These are phyloP conservation scores for Phytophthora pseudosyringae DNA, from an alignment of 352 stramenopile species.

Conservation along the genomic window DNA sequence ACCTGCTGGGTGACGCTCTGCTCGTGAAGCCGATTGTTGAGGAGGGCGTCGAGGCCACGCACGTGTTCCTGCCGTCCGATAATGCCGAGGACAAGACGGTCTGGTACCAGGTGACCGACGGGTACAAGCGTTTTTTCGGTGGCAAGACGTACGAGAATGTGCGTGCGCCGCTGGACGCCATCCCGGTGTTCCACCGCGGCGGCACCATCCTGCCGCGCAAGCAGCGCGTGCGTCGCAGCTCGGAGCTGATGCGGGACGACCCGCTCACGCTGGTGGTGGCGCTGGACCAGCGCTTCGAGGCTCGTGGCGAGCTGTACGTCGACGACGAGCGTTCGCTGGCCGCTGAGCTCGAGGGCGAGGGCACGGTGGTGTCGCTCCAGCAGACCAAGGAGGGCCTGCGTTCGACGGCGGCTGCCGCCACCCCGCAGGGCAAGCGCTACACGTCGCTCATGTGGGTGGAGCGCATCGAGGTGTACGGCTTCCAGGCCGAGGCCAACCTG, in stretches of 20 bases:
- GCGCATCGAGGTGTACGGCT: constrained; percentile 85
- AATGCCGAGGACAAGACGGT: constrained; percentile 42
- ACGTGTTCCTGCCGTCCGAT: constrained; percentile 90
- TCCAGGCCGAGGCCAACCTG: constrained; percentile 45
- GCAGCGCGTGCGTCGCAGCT: constrained; percentile 94
- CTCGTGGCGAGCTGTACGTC: constrained; percentile 94
- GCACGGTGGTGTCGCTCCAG: constrained; percentile 55
- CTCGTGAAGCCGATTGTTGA: constrained; percentile 97
- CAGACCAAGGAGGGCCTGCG: constrained; percentile 49
- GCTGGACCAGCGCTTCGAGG: constrained; percentile 83
- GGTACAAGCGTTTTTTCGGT: constrained; percentile 61
- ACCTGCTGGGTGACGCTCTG: constrained; percentile 94
- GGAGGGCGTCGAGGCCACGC: constrained; percentile 74
- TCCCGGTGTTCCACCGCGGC: constrained; percentile 97
- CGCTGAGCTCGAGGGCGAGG: constrained; percentile 55
- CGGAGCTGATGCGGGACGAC: constrained; percentile 96
- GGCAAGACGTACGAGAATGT: constrained; percentile 71
- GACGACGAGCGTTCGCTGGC: constrained; percentile 96
- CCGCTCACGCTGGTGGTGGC: constrained; percentile 97
- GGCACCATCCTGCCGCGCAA: constrained; percentile 96
- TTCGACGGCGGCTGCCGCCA: constrained; percentile 30
- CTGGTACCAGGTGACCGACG: constrained; percentile 94
- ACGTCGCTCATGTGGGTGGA: constrained; percentile 74
- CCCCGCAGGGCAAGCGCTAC: constrained; percentile 47
- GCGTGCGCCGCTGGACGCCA: constrained; percentile 92